Evolutionary conservation across 306 rosid species (phyloP).

Genomic region (Ormosia semicastrata): DNA sequence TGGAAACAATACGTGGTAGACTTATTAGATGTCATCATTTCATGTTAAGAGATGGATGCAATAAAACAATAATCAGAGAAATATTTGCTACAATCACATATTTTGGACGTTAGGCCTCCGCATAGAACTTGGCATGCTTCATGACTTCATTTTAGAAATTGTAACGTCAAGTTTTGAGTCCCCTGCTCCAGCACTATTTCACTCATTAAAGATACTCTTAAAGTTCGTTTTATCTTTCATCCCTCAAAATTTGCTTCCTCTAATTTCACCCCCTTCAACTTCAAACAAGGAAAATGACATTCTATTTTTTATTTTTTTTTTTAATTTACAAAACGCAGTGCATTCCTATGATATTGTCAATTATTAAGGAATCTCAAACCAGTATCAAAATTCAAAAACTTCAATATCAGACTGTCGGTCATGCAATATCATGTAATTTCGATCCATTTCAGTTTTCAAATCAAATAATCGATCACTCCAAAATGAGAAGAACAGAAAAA

Average conservation of each 20-base stretch:
- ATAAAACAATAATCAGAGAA: background rate
- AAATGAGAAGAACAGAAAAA: background rate
- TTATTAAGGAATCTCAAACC: background rate
- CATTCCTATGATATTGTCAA: too few relatives aligned
- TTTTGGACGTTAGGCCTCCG: background rate
- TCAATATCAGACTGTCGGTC: background rate
- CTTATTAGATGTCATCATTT: background rate
- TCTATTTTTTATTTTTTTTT: too few relatives aligned
- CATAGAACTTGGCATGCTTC: background rate
- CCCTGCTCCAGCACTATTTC: background rate
- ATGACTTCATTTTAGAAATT: background rate
- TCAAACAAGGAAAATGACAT: background rate
- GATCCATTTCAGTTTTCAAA: background rate
- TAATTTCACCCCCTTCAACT: background rate
- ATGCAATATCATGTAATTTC: background rate
- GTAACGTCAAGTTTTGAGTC: background rate
- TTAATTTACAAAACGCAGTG: too few relatives aligned
- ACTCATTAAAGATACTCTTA: background rate
- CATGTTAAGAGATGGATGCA: background rate
- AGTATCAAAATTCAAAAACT: background rate
- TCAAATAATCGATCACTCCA: background rate
- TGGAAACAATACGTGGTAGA: background rate
- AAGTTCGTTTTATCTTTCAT: background rate
- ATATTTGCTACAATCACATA: background rate
- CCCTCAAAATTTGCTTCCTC: background rate